Evolutionary conservation across 306 rosid species (phyloP).

Genomic region (Vigna nakashimae): DNA sequence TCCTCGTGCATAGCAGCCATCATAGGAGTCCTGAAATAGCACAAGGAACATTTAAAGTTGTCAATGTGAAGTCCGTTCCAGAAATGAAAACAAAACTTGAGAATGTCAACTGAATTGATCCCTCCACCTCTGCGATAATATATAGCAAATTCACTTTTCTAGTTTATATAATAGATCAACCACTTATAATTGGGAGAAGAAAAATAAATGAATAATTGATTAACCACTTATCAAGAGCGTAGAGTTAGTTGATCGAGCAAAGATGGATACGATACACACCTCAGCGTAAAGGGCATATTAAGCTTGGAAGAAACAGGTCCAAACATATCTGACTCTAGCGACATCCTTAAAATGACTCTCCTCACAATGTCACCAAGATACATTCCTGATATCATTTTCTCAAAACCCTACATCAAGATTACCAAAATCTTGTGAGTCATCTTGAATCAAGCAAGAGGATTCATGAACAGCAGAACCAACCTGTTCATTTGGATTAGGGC

Average conservation of each 20-base stretch:
- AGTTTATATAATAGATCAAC: background rate
- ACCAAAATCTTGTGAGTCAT: constrained; percentile 30
- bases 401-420: constrained; percentile 71
- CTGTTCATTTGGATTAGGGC: constrained; percentile 89
- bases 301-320: constrained; percentile 68
- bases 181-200: background rate
- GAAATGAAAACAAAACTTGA: background rate
- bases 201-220: constrained; percentile 1
- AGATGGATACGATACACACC: constrained; percentile 52
- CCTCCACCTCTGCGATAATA: background rate
- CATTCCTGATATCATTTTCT: constrained; percentile 91
- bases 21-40: constrained; percentile 67
- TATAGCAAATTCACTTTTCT: background rate
- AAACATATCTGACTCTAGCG: constrained; percentile 66
- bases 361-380: constrained; percentile 90
- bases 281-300: constrained; percentile 62
- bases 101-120: constrained; percentile 4
- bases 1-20: constrained; percentile 93
- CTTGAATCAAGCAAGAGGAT: constrained; percentile 29
- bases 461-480: constrained; percentile 46
- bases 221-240: background rate
- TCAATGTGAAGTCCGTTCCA: constrained; percentile 1
- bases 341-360: constrained; percentile 79
- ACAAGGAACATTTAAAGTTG: constrained; percentile 3
- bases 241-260: background rate